Conservation (phyloP, 2,329 filamentous ascomycete genomes). For the Exophiala aquamarina region DNA sequence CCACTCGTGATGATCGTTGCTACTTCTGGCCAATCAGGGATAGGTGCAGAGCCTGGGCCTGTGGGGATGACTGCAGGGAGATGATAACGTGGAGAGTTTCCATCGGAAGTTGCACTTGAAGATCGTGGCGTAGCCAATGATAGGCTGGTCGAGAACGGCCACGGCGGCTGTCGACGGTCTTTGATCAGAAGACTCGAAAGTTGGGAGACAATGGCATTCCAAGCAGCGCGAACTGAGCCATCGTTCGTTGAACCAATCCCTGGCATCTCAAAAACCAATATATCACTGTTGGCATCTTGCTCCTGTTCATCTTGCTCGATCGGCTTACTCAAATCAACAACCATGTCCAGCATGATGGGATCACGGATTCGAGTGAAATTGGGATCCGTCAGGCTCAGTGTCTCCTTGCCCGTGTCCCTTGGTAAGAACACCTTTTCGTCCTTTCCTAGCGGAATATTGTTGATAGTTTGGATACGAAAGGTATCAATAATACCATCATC, state of each 20-base stretch:
- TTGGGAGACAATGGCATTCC: constrained; percentile 29
- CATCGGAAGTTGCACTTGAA: not conserved
- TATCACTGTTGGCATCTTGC: constrained; percentile 11
- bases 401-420: constrained; percentile 71
- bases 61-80: constrained; percentile 52
- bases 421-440: constrained; percentile 85
- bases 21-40: constrained; percentile 60
- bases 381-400: constrained; percentile 66
- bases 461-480: constrained; percentile 70
- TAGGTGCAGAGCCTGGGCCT: constrained; percentile 61
- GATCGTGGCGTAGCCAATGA: constrained; percentile 7
- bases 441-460: constrained; percentile 75
- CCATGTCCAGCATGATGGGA: constrained; percentile 68
- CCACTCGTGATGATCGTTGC: constrained; percentile 35
- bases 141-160: constrained; percentile 20
- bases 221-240: constrained; percentile 26
- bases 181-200: constrained; percentile 26
- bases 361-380: constrained; percentile 80
- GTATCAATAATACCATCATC: constrained; percentile 34
- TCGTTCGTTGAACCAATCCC: constrained; percentile 12
- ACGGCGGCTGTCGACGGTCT: constrained; percentile 19
- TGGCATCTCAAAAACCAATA: constrained; percentile 14
- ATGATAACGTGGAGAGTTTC: constrained; percentile 24
- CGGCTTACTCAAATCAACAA: constrained; percentile 56
- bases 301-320: constrained; percentile 6